Evolutionary conservation across 2,329 filamentous ascomycete genomes (phyloP).

Genomic region (Colletotrichum sansevieriae): DNA sequence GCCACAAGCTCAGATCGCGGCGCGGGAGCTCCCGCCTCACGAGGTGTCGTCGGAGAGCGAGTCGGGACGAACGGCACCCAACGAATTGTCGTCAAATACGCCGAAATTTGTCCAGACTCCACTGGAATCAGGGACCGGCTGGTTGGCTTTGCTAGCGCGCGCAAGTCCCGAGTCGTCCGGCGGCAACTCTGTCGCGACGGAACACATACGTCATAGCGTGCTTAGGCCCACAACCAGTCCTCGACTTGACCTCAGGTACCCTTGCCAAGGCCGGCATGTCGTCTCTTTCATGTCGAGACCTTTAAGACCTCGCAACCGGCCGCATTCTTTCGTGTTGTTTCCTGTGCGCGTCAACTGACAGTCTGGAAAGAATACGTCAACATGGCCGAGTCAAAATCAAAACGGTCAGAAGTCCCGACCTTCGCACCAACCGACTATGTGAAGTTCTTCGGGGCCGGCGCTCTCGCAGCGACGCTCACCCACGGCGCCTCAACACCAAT

Average conservation of each 20-base stretch:
- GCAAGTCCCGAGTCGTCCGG: conserved; percentile 25
- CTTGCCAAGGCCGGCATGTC: conserved; percentile 38
- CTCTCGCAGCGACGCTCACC: conserved; percentile 64
- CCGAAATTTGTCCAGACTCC: background rate
- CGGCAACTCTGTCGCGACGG: conserved; percentile 35
- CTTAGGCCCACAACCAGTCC: conserved; percentile 9
- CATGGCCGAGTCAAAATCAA: conserved; percentile 38
- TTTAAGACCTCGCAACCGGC: conserved; percentile 20
- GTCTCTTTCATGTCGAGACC: conserved; percentile 18
- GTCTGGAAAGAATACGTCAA: conserved; percentile 26
- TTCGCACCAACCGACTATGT: conserved; percentile 60
- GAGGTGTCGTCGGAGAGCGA: conserved; percentile 5
- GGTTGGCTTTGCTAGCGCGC: background rate
- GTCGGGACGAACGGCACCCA: conserved; percentile 34
- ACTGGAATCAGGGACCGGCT: no score
- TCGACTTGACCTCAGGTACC: background rate
- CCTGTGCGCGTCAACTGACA: background rate
- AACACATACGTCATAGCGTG: conserved; percentile 33
- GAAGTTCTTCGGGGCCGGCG: conserved; percentile 67
- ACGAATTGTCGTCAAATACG: conserved; percentile 18
- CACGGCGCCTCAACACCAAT: conserved; percentile 67
- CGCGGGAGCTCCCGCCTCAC: conserved; percentile 23
- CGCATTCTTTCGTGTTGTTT: conserved; percentile 6
- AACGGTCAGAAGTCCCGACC: conserved; percentile 51
- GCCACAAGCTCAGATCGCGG: conserved; percentile 12